Evolutionary conservation across 2,329 filamentous ascomycete genomes (phyloP), one percentile per base, ranked within the genome.

Genomic region (Exophiala lecanii-corni): DNA sequence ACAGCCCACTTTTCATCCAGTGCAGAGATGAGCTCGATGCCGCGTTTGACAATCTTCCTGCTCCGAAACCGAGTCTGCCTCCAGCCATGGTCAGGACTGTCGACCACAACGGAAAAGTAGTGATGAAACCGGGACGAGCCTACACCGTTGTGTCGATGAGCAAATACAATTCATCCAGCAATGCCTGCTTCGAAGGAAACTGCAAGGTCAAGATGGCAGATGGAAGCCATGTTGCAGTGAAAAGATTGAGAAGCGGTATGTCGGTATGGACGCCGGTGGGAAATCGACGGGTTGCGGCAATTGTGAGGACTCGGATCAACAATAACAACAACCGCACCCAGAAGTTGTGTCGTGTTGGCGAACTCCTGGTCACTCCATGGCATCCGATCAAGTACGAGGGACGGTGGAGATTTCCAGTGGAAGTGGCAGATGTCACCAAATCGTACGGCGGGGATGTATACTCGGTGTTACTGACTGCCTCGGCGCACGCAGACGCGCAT

Each of bases 361-460:
- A 55, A 2, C 61, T 81, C 5, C 56, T 74, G 5, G 70, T 81
- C 19, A 82, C 79, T 17, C 72, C 74, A 0, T 82, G 76, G 75
- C 79, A 82, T 55, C 79, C 79, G 1, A 59, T 82, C 2, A 67
- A 62, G 0, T 36, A 56, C 2, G 60, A 67, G 15, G 60, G 45
- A 6, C 51, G 40, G 2, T 79, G 74, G 75, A 51, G 45, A 0
- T 78, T 77, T 50, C 76, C 76, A 0, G 65, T 57, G 0, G 48
- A 69, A 1, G 52, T 69, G 1, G 58, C 64, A 0, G 51, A 58
- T 9, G 39, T 54, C 2, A 49, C 50, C 5, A 59, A 69, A 1
- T 53, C 60, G 2, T 78, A 76, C 39, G 18, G 19, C 15, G 76
- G 77, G 0, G 57, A 58, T 2, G 65, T 82, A 4, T 82, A 78